Evolutionary conservation across 164 flowering plant species (phyloP), one percentile per base, ranked within the genome.

Genomic region (Malania oleifera): DNA sequence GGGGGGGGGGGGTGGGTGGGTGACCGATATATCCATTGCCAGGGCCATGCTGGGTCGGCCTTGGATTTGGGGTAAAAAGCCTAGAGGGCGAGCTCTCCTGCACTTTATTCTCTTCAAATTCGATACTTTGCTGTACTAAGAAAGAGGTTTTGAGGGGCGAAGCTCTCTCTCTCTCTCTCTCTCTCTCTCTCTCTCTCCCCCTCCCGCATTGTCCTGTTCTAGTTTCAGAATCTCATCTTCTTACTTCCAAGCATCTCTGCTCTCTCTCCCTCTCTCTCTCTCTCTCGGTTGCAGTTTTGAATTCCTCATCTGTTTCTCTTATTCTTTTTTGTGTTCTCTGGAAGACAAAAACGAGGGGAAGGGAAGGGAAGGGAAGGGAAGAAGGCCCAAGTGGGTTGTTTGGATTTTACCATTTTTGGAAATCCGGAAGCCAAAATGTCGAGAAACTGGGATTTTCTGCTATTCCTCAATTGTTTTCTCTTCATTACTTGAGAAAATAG

Each of bases 71-170:
- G 58, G 62, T 23, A 13, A 61, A 64, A 64, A 41, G 54, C 58
- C 54, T 28, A 44, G 31, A 52, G 35, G 13, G 53, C 29, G 50
- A 53, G 38, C 70, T 43, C 37, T 27, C 10, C 59, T 55, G 69
- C 77, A 69, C 85, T 80, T 80, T 80, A 80, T 78, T 80, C 82
- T 67, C 73, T 68, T 70, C 67, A 78, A 79, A 71, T 76, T 70
- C 69, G 73, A 76, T 75, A 69, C 73, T 71, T 74, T 71, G 76
- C 72, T 59, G 68, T 68, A 39, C 75, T 73, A 67, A 67, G 54
- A 71, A 71, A 76, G 69, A 69, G 73, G 73, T 66, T 68, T 50
- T 29, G 50, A 53, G 59, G 41, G 47, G 57, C 56, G 20, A 28
- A 27, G 29, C 22, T 45, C 51, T 23, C 52, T 56, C 55, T 37